phyloP scores from a whole-genome alignment of 768 basidiomycete genomes.

The Amyloporia xantha region DNA sequence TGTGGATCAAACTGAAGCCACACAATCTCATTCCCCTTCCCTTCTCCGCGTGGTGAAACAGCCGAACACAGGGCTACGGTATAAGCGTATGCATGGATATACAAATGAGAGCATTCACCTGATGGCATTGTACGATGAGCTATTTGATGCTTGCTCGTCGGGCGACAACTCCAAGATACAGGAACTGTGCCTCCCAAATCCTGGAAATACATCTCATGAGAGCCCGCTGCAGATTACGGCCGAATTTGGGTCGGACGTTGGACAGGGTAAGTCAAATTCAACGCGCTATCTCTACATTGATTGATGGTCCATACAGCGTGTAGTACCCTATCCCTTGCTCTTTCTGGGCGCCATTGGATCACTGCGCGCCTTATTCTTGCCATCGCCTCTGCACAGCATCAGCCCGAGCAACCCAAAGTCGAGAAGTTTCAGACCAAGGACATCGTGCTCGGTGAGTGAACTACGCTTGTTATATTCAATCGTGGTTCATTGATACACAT shows the following conservation, averaged over 20 bases:
- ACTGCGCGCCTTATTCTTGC: slow-evolving; percentile 55
- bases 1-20: neutral
- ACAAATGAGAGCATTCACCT: too few species aligned
- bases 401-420: slow-evolving; percentile 28
- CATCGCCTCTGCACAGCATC: slow-evolving; percentile 50
- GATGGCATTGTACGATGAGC: slow-evolving; percentile 55
- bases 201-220: neutral
- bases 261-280: neutral
- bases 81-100: too few species aligned
- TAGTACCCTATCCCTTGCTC: slow-evolving; percentile 45
- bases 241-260: neutral
- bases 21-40: too few species aligned
- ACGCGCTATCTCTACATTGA: neutral
- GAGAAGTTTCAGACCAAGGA: slow-evolving; percentile 28
- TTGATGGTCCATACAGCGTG: slow-evolving; percentile 25
- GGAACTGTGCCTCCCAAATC: slow-evolving; percentile 44
- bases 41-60: too few species aligned
- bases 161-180: slow-evolving; percentile 48
- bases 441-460: too few species aligned
- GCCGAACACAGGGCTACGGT: too few species aligned
- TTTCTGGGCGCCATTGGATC: slow-evolving; percentile 44
- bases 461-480: too few species aligned
- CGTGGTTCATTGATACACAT: too few species aligned
- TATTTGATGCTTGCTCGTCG: slow-evolving; percentile 48
- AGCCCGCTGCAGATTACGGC: neutral